Conservation (phyloP, 129 eudicot species). For the Arctium lappa region DNA sequence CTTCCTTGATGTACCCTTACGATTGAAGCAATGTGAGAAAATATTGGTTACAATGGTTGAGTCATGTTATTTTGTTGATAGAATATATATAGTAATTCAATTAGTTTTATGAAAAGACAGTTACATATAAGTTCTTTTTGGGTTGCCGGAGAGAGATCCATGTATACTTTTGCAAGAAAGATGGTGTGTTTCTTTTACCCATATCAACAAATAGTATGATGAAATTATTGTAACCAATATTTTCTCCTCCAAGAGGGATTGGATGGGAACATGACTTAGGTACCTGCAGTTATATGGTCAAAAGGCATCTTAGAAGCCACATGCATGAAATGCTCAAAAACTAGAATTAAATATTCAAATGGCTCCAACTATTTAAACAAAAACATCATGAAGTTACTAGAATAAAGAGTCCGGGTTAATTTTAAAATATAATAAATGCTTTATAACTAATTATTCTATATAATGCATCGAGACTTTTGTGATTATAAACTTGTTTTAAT, state of each 20-base stretch:
- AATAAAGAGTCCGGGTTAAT: neutral
- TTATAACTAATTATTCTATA: too few species aligned
- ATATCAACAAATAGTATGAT: slow-evolving; percentile 4
- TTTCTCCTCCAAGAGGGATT: neutral
- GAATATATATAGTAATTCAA: neutral
- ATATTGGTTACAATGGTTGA: neutral
- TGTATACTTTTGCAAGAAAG: neutral
- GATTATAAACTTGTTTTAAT: too few species aligned
- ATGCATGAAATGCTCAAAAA: neutral
- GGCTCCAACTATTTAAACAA: neutral
- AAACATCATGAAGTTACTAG: neutral
- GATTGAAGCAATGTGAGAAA: slow-evolving; percentile 5
- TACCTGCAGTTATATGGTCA: neutral
- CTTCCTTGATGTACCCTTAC: slow-evolving; percentile 8
- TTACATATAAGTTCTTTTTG: neutral
- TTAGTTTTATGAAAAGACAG: neutral
- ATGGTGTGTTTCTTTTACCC: neutral
- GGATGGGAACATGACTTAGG: neutral
- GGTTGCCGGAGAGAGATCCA: neutral
- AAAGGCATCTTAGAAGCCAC: neutral
- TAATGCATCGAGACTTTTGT: too few species aligned
- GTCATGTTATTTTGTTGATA: neutral
- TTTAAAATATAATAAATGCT: too few species aligned
- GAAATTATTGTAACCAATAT: slow-evolving; percentile 9
- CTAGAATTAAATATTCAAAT: neutral